phyloP scores from a whole-genome alignment of 2,329 filamentous ascomycete genomes.

The Orbilia javanica region DNA sequence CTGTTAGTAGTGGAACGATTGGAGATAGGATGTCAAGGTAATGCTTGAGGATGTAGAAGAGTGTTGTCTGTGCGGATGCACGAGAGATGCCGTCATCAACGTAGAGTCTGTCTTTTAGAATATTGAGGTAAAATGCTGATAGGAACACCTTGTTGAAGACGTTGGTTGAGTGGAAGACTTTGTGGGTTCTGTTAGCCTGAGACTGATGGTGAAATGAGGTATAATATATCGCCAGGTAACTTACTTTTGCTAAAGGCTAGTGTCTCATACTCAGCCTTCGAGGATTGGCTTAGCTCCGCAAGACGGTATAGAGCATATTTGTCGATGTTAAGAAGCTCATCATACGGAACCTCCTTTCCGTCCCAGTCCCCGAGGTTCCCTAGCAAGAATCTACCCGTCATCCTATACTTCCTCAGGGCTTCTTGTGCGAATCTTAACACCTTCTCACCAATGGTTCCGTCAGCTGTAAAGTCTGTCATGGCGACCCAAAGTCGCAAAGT shows the following conservation, averaged over 20 bases:
- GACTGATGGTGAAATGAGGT: not conserved
- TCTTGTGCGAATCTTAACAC: slow-evolving; percentile 82
- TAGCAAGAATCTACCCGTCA: slow-evolving; percentile 89
- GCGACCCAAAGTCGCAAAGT: slow-evolving; percentile 91
- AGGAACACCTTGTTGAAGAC: slow-evolving; percentile 80
- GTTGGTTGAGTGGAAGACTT: slow-evolving; percentile 56
- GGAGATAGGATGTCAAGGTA: slow-evolving; percentile 62
- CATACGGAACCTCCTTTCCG: slow-evolving; percentile 63
- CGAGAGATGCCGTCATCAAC: slow-evolving; percentile 78
- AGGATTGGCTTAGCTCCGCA: slow-evolving; percentile 32
- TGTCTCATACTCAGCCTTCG: slow-evolving; percentile 46
- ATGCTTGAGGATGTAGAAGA: slow-evolving; percentile 69
- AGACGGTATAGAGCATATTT: slow-evolving; percentile 67
- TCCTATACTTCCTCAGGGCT: slow-evolving; percentile 85
- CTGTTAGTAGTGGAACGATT: slow-evolving; percentile 60
- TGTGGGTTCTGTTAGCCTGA: slow-evolving; percentile 14
- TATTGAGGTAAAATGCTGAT: slow-evolving; percentile 93
- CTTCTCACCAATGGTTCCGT: slow-evolving; percentile 83
- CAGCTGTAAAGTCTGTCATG: slow-evolving; percentile 88
- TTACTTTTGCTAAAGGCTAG: slow-evolving; percentile 53
- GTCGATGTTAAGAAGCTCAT: slow-evolving; percentile 60
- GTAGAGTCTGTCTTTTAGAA: slow-evolving; percentile 91
- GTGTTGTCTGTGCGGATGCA: slow-evolving; percentile 70
- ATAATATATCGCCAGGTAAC: not conserved
- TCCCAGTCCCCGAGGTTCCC: slow-evolving; percentile 70